These are phyloP conservation scores for Periglandula ipomoeae DNA, from an alignment of 2,329 filamentous ascomycete genomes.

Conservation along the genomic window DNA sequence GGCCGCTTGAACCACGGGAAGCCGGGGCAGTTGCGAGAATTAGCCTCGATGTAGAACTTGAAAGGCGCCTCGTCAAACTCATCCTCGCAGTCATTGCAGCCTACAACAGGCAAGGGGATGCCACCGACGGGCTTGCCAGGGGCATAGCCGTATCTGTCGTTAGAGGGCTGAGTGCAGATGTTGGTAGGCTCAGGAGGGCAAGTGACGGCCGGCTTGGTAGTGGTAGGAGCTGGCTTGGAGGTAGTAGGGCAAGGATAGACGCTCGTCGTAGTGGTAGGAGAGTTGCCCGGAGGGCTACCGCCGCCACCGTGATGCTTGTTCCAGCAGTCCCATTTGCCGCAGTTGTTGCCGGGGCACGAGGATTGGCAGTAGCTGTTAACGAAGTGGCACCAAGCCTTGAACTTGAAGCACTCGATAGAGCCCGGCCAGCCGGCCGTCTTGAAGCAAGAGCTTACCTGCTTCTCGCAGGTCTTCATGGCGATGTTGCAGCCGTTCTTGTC, in stretches of 20 bases:
- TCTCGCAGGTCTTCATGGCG: conserved; percentile 33
- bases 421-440: conserved; percentile 40
- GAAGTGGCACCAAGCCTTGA: conserved; percentile 38
- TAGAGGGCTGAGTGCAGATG: conserved; percentile 44
- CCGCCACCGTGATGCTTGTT: conserved; percentile 30
- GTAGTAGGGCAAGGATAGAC: conserved; percentile 24
- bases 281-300: conserved; percentile 19
- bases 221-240: conserved; percentile 19
- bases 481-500: conserved; percentile 31
- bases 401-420: conserved; percentile 40
- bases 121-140: conserved; percentile 49
- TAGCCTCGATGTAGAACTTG: conserved; percentile 41
- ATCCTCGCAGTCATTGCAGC: conserved; percentile 41
- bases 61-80: conserved; percentile 36
- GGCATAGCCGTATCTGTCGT: conserved; percentile 55
- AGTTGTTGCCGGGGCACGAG: conserved; percentile 25
- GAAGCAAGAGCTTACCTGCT: conserved; percentile 44
- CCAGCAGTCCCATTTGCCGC: conserved; percentile 35
- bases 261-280: conserved; percentile 22
- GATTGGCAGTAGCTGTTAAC: conserved; percentile 34
- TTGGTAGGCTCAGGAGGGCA: conserved; percentile 39
- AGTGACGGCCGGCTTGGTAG: conserved; percentile 21
- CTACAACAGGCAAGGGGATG: conserved; percentile 42
- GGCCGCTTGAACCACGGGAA: conserved; percentile 29
- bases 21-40: conserved; percentile 33